Conservation (phyloP, 2,329 filamentous ascomycete species). For the Colletotrichum limetticola region DNA sequence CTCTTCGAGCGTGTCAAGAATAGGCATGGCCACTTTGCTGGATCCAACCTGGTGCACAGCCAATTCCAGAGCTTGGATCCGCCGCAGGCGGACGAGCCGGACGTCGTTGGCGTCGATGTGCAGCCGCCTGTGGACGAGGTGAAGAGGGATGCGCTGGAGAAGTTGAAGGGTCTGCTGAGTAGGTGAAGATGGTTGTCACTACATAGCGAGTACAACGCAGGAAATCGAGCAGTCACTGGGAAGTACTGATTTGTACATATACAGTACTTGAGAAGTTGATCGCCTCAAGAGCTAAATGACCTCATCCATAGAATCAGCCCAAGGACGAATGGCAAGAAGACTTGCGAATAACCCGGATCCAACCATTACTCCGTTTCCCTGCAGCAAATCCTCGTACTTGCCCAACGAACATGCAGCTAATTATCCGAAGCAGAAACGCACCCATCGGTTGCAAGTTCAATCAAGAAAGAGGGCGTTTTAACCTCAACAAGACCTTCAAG, state of each 20-base stretch:
- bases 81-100: constrained; percentile 65
- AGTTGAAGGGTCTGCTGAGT: background rate
- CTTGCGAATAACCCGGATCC: background rate
- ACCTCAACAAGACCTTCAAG: background rate
- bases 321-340: no score
- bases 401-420: background rate
- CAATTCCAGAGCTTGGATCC: constrained; percentile 76
- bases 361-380: background rate
- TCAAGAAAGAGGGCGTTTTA: background rate
- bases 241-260: background rate
- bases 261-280: background rate
- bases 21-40: constrained; percentile 79
- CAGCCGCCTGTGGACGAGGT: constrained; percentile 55
- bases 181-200: background rate
- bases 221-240: background rate
- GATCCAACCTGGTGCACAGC: constrained; percentile 77
- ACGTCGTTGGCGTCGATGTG: constrained; percentile 65
- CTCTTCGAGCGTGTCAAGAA: constrained; percentile 70
- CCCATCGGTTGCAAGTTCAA: no score
- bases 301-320: background rate
- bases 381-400: background rate
- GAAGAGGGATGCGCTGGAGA: constrained; percentile 52
- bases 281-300: background rate
- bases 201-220: no score
- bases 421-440: background rate